Evolutionary conservation across 1,139 yeast genomes (phyloP).

Genomic region (Candida sp.): DNA sequence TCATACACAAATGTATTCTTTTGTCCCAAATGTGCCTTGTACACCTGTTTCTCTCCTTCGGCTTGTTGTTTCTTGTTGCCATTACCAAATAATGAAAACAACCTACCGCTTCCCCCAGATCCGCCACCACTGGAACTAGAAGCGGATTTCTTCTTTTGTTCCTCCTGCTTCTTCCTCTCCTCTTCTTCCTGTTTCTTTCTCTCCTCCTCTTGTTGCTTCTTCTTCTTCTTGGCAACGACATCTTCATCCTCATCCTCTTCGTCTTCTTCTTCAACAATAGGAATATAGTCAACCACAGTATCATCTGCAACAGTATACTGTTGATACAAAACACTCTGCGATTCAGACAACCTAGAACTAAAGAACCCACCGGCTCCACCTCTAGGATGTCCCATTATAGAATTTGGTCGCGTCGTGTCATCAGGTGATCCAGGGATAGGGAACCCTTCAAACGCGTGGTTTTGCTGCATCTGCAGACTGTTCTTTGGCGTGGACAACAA

Average conservation of each 20-base stretch:
- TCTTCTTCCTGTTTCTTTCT: conserved; percentile 41
- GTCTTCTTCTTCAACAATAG: conserved; percentile 50
- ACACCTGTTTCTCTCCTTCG: conserved; percentile 4
- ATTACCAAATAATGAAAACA: conserved; percentile 3
- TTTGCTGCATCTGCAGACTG: not conserved
- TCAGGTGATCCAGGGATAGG: conserved; percentile 56
- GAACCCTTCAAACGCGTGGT: conserved; percentile 33
- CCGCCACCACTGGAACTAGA: not conserved
- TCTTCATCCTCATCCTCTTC: conserved; percentile 43
- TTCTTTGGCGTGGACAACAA: not conserved
- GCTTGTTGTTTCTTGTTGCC: conserved; percentile 3
- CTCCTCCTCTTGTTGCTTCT: conserved; percentile 38
- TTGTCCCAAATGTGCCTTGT: conserved; percentile 81
- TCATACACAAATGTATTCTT: conserved; percentile 78
- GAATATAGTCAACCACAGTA: conserved; percentile 49
- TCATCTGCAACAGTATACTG: conserved; percentile 54
- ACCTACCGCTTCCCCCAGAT: not conserved
- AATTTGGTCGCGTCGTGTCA: conserved; percentile 48
- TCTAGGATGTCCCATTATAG: conserved; percentile 40
- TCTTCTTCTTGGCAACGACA: conserved; percentile 10
- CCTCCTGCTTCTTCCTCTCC: conserved; percentile 17
- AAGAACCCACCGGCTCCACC: conserved; percentile 16
- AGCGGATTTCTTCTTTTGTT: conserved; percentile 11
- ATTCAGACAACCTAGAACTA: conserved; percentile 47
- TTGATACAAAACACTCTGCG: conserved; percentile 50